Evolutionary conservation across 768 basidiomycete genomes (phyloP).

Genomic region (Pleurotus citrinopileatus): DNA sequence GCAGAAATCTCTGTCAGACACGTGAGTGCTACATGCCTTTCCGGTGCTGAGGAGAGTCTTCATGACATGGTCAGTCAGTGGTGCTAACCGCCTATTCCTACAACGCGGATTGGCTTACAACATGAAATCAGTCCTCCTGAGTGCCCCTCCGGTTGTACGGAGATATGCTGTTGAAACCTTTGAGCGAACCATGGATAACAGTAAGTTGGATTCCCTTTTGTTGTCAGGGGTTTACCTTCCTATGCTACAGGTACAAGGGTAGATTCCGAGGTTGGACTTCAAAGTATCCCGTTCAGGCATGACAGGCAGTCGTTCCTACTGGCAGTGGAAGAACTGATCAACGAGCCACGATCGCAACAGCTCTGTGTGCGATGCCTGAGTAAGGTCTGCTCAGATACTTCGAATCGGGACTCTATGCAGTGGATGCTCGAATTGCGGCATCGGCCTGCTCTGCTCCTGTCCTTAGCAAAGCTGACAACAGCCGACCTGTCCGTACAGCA

Average conservation of each 20-base stretch:
- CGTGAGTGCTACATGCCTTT: background rate
- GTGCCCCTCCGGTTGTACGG: background rate
- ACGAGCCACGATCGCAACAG: background rate
- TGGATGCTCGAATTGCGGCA: slow-evolving; percentile 1
- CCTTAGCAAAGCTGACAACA: background rate
- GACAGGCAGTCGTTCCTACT: slow-evolving; percentile 7
- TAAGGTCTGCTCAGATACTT: background rate
- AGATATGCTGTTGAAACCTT: background rate
- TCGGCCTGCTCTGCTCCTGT: background rate
- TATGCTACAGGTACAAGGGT: background rate
- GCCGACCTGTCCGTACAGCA: background rate
- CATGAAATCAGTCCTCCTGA: background rate
- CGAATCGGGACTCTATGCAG: background rate
- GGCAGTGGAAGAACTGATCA: background rate
- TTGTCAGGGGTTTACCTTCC: no score
- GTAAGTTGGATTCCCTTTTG: background rate
- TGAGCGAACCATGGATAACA: background rate
- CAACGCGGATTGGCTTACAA: slow-evolving; percentile 1
- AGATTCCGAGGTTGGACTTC: background rate
- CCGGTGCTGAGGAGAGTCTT: background rate
- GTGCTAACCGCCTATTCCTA: background rate
- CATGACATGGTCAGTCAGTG: background rate
- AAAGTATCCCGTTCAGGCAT: slow-evolving; percentile 1
- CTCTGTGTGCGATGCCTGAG: background rate
- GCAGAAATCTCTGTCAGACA: slow-evolving; percentile 9